These are phyloP conservation scores for Rhodamnia argentea DNA, from an alignment of 345 rosid genomes.

Conservation along the genomic window DNA sequence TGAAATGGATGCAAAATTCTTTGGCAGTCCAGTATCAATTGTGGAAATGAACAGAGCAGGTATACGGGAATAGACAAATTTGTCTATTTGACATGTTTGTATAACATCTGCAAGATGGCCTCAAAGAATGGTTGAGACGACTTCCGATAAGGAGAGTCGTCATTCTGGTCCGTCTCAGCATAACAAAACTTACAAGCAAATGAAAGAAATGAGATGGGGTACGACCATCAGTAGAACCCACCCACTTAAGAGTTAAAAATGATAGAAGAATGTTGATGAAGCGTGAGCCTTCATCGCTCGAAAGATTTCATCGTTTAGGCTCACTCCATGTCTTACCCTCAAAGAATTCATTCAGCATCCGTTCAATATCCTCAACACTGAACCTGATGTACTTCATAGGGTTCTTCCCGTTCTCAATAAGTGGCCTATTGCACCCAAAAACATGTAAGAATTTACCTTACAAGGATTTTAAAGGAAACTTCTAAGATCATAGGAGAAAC, in stretches of 20 bases:
- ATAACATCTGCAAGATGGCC: neutral
- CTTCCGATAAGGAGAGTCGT: neutral
- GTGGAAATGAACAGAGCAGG: neutral
- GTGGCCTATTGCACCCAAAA: constrained; percentile 38
- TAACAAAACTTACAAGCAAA: neutral
- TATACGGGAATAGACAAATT: neutral
- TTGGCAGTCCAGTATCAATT: neutral
- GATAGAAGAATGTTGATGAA: neutral
- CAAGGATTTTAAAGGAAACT: neutral
- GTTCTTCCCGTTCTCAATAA: constrained; percentile 79
- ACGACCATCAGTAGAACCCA: neutral
- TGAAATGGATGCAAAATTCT: neutral
- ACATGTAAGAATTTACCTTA: neutral
- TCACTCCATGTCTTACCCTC: constrained; percentile 88
- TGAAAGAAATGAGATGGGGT: neutral
- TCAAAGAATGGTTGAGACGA: neutral
- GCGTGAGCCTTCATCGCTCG: neutral
- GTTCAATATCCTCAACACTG: constrained; percentile 69
- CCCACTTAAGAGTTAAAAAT: neutral
- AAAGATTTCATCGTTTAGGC: constrained; percentile 40
- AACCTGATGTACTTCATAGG: constrained; percentile 78
- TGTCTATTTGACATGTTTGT: neutral
- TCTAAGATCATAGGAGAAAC: neutral
- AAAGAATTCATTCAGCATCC: constrained; percentile 87
- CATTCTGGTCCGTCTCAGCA: neutral